Evolutionary conservation across 805 yeast species (phyloP), one percentile per base, ranked within the genome.

Genomic region (Yamadazyma olivae): DNA sequence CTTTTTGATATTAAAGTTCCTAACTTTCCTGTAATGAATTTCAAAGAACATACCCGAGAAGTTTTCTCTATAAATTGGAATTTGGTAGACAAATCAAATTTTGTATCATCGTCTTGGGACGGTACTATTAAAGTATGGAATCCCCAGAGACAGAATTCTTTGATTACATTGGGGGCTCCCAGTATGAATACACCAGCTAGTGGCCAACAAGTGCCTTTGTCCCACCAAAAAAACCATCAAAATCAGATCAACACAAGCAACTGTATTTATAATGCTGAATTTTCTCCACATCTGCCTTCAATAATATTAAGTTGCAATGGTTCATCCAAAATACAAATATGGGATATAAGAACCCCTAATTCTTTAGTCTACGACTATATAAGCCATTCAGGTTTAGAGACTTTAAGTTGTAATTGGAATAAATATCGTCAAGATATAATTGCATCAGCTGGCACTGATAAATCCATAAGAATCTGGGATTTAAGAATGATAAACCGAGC

Each of bases 391-490:
- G 95, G 95, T 1, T 70, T 86, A 32, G 98, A 91, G 55, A 70
- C 85, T 6, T 67, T 93, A 31, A 66, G 83, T 2, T 75, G 89
- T 41, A 98, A 91, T 65, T 90, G 89, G 81, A 93, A 91, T 61
- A 90, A 90, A 56, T 91, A 93, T 58, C 72, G 87, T 50, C 74
- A 88, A 1, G 73, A 81, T 2, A 75, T 88, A 0, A 64, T 91
- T 4, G 95, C 96, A 3, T 78, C 95, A 0, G 93, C 87, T 3
- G 95, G 96, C n/a, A 95, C 91, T 6, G 98, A 91, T 56, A 85
- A 85, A 52, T 64, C 81, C 16, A 75, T 90, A 30, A 76, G 87
- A 44, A 67, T 89, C 3, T 91, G 97, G 96, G 99, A 91, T 56
- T 57, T 86, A 30, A 70, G 98, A 42, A 83, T 81, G 81, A 70